Conservation (phyloP, 192 early-diverging fungal species). For the Coemansia sp. region DNA sequence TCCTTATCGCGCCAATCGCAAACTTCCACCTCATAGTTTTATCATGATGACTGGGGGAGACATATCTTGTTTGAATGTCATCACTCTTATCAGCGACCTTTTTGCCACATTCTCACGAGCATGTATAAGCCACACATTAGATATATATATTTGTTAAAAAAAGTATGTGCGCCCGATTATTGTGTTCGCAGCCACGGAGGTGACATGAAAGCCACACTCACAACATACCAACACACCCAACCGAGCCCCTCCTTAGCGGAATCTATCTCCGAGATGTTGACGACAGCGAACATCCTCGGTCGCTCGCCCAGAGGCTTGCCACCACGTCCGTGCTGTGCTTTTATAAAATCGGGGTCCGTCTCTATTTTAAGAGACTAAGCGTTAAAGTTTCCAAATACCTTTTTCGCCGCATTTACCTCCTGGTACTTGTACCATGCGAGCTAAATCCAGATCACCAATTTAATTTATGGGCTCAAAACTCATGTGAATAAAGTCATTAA, state of each 20-base stretch:
- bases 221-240: constrained; percentile 47
- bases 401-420: background rate
- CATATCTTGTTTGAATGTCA: background rate
- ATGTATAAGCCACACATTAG: background rate
- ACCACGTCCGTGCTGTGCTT: constrained; percentile 54
- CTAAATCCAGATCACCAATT: background rate
- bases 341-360: constrained; percentile 49
- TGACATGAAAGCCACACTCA: constrained; percentile 38
- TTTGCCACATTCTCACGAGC: background rate
- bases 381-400: constrained; percentile 13
- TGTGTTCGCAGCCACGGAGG: constrained; percentile 42
- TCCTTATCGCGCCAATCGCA: constrained; percentile 46
- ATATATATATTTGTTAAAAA: background rate
- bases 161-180: constrained; percentile 37
- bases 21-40: constrained; percentile 22
- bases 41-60: background rate
- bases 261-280: constrained; percentile 51
- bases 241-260: constrained; percentile 8
- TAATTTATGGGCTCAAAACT: background rate
- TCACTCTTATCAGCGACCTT: background rate
- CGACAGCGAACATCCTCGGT: constrained; percentile 52
- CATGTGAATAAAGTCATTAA: background rate
- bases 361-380: constrained; percentile 47
- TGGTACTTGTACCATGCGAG: background rate
- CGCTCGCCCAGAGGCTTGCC: constrained; percentile 14